These are phyloP conservation scores for Candida glucosophila DNA, from an alignment of 1,139 yeast species.

Conservation along the genomic window DNA sequence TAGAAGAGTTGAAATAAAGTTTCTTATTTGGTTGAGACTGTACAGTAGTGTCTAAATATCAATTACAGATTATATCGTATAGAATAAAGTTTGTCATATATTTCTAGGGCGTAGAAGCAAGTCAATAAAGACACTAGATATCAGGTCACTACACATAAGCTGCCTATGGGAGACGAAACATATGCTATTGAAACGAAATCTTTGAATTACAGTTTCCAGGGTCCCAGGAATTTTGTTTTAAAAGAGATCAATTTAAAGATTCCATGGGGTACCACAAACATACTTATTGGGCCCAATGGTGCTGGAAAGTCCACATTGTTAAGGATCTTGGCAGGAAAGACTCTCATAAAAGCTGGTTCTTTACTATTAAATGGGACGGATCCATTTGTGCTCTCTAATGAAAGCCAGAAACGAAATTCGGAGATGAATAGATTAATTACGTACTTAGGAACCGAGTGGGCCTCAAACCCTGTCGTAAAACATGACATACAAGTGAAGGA, in stretches of 20 bases:
- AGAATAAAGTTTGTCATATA: too few relatives aligned
- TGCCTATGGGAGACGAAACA: conserved; percentile 7
- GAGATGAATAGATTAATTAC: conserved; percentile 46
- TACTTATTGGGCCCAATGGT: conserved; percentile 89
- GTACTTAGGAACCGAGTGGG: conserved; percentile 97
- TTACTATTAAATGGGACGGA: conserved; percentile 71
- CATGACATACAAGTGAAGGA: conserved; percentile 83
- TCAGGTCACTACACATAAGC: too few relatives aligned
- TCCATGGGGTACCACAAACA: conserved; percentile 65
- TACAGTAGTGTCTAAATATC: not conserved
- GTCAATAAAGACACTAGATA: too few relatives aligned
- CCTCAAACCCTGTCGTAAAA: conserved; percentile 79
- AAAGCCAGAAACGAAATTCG: conserved; percentile 28
- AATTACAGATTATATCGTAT: conserved; percentile 1
- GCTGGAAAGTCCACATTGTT: conserved; percentile 93
- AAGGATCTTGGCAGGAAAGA: conserved; percentile 82
- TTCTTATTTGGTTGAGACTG: not conserved
- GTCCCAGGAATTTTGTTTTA: conserved; percentile 57
- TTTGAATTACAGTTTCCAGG: conserved; percentile 64
- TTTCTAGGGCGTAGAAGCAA: too few relatives aligned
- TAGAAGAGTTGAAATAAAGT: conserved; percentile 14
- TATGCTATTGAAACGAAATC: conserved; percentile 57
- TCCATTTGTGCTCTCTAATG: conserved; percentile 68
- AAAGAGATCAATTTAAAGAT: conserved; percentile 52
- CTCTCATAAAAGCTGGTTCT: conserved; percentile 66